Evolutionary conservation across 768 basidiomycete species (phyloP).

Genomic region (Boletellus sp.): DNA sequence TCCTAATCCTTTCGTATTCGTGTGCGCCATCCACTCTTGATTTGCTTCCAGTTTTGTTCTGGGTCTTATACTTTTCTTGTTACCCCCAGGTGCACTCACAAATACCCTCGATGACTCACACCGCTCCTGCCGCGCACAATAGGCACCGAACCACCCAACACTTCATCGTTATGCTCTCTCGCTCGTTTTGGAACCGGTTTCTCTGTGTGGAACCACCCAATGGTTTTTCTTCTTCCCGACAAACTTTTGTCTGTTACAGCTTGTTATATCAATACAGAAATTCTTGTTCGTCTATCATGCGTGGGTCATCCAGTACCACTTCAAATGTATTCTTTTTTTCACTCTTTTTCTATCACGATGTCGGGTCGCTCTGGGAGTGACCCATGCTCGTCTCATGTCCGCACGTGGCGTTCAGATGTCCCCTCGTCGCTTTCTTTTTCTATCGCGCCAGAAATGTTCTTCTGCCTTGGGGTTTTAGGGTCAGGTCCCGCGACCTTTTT

Average conservation of each 20-base stretch:
- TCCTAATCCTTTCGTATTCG: slow-evolving; percentile 25
- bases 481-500: too few relatives aligned
- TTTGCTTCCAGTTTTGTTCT: slow-evolving; percentile 17
- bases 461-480: too few relatives aligned
- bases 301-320: slow-evolving; percentile 8
- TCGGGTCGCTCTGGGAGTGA: too few relatives aligned
- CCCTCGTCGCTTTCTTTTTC: too few relatives aligned
- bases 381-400: too few relatives aligned
- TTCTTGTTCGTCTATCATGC: slow-evolving; percentile 12
- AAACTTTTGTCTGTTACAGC: too few relatives aligned
- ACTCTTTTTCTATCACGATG: too few relatives aligned
- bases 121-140: slow-evolving; percentile 18
- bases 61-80: slow-evolving; percentile 13
- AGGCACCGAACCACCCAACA: slow-evolving; percentile 12
- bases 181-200: slow-evolving; percentile 19
- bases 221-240: neutral
- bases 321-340: slow-evolving; percentile 26
- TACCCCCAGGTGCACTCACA: slow-evolving; percentile 21
- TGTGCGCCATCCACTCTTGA: slow-evolving; percentile 16
- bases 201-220: neutral
- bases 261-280: slow-evolving; percentile 15
- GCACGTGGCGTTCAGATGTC: too few relatives aligned
- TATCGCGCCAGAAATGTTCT: too few relatives aligned
- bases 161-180: slow-evolving; percentile 26
- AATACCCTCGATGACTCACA: slow-evolving; percentile 16